Conservation (phyloP, 2,329 filamentous ascomycete species). For the Fusarium napiforme region DNA sequence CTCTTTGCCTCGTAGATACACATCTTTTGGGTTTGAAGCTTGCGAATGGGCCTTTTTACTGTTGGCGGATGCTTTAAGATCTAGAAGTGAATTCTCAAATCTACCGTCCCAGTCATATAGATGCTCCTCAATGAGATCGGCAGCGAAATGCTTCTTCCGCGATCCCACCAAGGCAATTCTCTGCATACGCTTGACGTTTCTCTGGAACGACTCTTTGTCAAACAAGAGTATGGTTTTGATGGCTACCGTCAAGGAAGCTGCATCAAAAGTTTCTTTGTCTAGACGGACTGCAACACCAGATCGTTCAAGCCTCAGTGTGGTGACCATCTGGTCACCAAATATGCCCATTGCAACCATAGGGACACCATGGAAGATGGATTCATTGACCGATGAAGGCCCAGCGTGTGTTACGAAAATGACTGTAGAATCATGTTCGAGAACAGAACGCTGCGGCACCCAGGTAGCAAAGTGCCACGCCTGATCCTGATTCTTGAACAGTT, state of each 20-base stretch:
- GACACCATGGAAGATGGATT: slow-evolving; percentile 3
- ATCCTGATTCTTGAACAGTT: not conserved
- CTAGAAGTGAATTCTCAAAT: not conserved
- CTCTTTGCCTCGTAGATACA: not conserved
- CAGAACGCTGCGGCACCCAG: not conserved
- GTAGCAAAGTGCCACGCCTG: not conserved
- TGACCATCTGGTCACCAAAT: slow-evolving; percentile 5
- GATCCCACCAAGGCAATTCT: not conserved
- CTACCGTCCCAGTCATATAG: slow-evolving; percentile 4
- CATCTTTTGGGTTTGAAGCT: not conserved
- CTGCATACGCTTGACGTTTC: not conserved
- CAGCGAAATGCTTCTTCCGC: slow-evolving; percentile 1
- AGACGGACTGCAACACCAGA: not conserved
- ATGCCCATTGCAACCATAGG: slow-evolving; percentile 4
- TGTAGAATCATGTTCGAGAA: not conserved
- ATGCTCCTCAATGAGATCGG: not conserved
- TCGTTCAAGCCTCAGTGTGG: not conserved
- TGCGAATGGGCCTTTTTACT: fast-evolving
- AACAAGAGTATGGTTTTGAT: not conserved
- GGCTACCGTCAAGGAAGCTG: not conserved
- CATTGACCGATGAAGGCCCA: slow-evolving; percentile 2
- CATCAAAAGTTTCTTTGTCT: not conserved
- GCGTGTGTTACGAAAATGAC: not conserved
- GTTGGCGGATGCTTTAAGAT: not conserved
- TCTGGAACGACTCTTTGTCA: not conserved